A percentile compares a stretch with the other conserved stretches of the same genome.
These are phyloP conservation scores for Lasiosphaeriaceae sp. DNA, from an alignment of 495 filamentous ascomycete species.

Conservation along the genomic window DNA sequence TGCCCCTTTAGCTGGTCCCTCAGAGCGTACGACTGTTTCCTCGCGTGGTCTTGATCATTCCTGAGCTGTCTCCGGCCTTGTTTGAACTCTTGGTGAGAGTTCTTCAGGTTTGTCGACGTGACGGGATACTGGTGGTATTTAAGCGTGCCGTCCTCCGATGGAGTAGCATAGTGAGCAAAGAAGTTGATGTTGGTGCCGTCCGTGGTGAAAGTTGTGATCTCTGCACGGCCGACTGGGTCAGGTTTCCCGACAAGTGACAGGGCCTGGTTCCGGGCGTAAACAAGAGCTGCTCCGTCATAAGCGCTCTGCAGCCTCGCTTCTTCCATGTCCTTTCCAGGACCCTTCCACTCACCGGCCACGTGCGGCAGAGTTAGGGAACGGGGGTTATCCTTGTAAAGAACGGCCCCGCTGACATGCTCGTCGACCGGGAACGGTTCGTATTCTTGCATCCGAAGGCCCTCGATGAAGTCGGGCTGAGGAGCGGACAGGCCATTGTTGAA, in stretches of 20 bases:
- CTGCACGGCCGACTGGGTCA: constrained; percentile 22
- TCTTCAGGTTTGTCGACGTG: constrained; percentile 14
- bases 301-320: constrained; percentile 17
- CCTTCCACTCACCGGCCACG: constrained; percentile 28
- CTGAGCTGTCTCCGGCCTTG: constrained; percentile 18
- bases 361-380: constrained; percentile 22
- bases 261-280: no score
- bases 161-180: constrained; percentile 25
- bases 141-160: constrained; percentile 15
- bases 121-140: constrained; percentile 27
- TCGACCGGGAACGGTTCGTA: constrained; percentile 23
- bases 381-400: constrained; percentile 21
- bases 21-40: constrained; percentile 16
- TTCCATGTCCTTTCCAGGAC: constrained; percentile 13
- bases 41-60: constrained; percentile 24
- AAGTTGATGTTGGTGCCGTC: constrained; percentile 23
- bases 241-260: no score
- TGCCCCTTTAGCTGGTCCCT: constrained; percentile 12
- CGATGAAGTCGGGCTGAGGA: constrained; percentile 11
- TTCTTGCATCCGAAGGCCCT: constrained; percentile 18
- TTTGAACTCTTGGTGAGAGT: constrained; percentile 16
- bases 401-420: constrained; percentile 18
- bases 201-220: constrained; percentile 28
- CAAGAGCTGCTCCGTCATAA: no score
- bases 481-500: constrained; percentile 14